Conservation (phyloP, 2,329 filamentous ascomycete genomes). For the Coniosporium tulheliwenetii region DNA sequence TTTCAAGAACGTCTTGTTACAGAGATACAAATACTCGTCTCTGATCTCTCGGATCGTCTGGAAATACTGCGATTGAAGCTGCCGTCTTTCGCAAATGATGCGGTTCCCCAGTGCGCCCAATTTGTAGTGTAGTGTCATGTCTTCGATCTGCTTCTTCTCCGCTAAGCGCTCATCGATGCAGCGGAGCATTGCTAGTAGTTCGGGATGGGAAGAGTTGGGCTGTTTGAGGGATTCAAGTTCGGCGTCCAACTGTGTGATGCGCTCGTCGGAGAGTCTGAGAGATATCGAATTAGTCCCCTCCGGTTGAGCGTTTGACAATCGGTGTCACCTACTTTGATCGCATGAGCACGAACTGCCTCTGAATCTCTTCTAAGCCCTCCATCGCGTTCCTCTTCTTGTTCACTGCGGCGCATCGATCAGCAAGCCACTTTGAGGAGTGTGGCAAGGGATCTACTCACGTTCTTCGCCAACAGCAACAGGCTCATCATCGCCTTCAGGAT, state of each 20-base stretch:
- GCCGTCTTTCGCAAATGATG: constrained; percentile 66
- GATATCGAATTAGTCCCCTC: constrained; percentile 8
- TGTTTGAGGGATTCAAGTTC: constrained; percentile 46
- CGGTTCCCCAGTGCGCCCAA: constrained; percentile 56
- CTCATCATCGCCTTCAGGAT: constrained; percentile 13
- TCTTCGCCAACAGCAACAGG: constrained; percentile 20
- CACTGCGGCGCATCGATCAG: constrained; percentile 31
- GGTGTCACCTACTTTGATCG: constrained; percentile 48
- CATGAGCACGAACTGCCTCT: constrained; percentile 77
- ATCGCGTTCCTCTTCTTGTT: constrained; percentile 66
- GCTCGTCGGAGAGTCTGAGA: constrained; percentile 69
- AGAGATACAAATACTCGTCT: constrained; percentile 61
- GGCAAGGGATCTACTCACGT: constrained; percentile 7
- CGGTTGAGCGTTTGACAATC: constrained; percentile 6
- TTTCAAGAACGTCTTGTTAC: constrained; percentile 83
- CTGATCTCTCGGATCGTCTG: constrained; percentile 72
- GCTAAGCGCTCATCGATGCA: constrained; percentile 71
- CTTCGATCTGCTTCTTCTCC: constrained; percentile 63
- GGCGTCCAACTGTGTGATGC: constrained; percentile 62
- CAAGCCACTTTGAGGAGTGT: constrained; percentile 7
- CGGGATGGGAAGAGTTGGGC: constrained; percentile 59
- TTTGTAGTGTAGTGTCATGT: constrained; percentile 58
- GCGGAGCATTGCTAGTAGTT: constrained; percentile 79
- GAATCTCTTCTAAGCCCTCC: constrained; percentile 63
- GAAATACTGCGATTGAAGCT: constrained; percentile 81